Percentiles rank a stretch among this genome's conserved stretches.
These are phyloP conservation scores for Plasmodium inui DNA, from an alignment of 169 alveolate genomes.

Conservation along the genomic window DNA sequence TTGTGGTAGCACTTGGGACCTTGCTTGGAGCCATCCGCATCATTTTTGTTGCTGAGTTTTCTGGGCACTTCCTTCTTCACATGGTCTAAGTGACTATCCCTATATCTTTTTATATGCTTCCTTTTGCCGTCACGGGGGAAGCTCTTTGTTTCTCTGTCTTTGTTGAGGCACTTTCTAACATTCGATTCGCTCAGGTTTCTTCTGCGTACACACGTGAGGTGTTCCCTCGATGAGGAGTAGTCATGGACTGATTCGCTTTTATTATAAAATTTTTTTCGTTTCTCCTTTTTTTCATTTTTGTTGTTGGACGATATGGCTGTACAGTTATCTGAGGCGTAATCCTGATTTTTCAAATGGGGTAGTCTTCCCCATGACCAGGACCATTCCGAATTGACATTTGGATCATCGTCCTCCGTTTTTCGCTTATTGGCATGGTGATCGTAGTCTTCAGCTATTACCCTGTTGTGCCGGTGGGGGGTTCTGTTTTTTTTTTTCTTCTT, in stretches of 20 bases:
- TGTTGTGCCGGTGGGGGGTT: background rate
- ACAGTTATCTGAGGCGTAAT: conserved; percentile 26
- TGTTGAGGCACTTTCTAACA: background rate
- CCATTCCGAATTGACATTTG: conserved; percentile 70
- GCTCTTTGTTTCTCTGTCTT: background rate
- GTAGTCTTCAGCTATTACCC: background rate
- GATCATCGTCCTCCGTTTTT: conserved; percentile 21
- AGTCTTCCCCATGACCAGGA: conserved; percentile 78
- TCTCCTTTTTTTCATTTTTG: conserved; percentile 53
- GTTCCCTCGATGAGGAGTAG: background rate
- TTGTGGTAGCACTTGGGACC: background rate
- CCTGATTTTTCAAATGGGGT: conserved; percentile 63
- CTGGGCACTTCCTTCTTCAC: background rate
- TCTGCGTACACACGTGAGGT: background rate
- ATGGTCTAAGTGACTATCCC: conserved; percentile 1
- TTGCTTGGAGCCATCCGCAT: background rate
- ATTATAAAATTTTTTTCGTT: conserved; percentile 21
- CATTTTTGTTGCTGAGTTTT: background rate
- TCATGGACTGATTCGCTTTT: conserved; percentile 35
- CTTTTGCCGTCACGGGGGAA: background rate
- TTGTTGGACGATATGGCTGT: conserved; percentile 17
- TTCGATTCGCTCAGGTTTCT: conserved; percentile 52
- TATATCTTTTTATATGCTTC: background rate
- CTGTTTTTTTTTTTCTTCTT: background rate
- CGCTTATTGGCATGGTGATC: background rate